Conservation (phyloP, 1,284 basidiomycete genomes). For the Ceratobasidium sp. region DNA sequence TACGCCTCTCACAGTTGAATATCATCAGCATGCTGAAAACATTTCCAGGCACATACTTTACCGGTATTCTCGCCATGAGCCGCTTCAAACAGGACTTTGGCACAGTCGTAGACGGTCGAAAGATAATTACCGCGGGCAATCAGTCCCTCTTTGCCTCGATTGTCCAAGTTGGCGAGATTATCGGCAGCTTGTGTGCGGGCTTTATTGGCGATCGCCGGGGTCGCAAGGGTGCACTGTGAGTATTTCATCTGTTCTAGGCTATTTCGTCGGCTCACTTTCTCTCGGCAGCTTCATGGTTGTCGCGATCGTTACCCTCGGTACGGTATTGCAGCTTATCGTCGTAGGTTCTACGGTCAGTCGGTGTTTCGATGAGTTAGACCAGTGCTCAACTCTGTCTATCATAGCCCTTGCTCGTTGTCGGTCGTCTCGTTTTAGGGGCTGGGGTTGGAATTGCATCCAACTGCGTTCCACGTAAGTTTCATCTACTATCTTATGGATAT, state of each 20-base stretch:
- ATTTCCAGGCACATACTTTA: slow-evolving; percentile 58
- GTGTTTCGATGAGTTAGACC: not conserved
- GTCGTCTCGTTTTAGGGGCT: slow-evolving; percentile 60
- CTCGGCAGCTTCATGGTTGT: slow-evolving; percentile 52
- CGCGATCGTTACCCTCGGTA: slow-evolving; percentile 58
- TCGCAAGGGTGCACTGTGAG: slow-evolving; percentile 59
- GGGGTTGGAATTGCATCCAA: slow-evolving; percentile 62
- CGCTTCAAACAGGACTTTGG: slow-evolving; percentile 54
- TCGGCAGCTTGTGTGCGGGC: slow-evolving; percentile 60
- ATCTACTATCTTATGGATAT: not conserved
- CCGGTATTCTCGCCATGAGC: slow-evolving; percentile 59
- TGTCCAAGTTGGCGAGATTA: slow-evolving; percentile 62
- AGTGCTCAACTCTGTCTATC: not conserved
- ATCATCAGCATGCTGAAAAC: too few species aligned
- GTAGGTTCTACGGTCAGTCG: slow-evolving; percentile 53
- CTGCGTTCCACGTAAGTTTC: slow-evolving; percentile 41
- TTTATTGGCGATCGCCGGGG: slow-evolving; percentile 60
- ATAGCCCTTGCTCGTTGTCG: slow-evolving; percentile 59
- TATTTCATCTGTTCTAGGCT: slow-evolving; percentile 33
- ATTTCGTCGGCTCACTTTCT: slow-evolving; percentile 1
- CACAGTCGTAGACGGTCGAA: slow-evolving; percentile 50
- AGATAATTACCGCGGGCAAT: slow-evolving; percentile 53
- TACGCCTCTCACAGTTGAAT: too few species aligned
- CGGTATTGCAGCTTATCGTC: slow-evolving; percentile 59
- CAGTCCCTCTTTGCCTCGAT: slow-evolving; percentile 58